Evolutionary conservation across 805 yeast genomes (phyloP).

Genomic region (Metschnikowia aberdeeniae): DNA sequence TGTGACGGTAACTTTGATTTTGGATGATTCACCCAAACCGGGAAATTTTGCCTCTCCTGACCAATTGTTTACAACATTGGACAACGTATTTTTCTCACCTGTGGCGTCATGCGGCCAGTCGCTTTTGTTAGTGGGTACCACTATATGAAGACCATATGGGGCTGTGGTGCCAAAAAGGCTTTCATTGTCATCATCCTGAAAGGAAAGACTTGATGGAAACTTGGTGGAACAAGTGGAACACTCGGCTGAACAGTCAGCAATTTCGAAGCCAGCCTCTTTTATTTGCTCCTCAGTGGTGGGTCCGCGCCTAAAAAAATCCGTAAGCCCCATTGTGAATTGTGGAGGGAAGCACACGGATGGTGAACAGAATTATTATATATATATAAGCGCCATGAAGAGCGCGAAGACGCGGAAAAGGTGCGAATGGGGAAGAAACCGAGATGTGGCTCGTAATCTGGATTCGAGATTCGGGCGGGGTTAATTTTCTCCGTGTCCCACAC

Average conservation of each 20-base stretch:
- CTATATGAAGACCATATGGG: conserved; percentile 64
- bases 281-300: conserved; percentile 13
- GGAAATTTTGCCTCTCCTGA: conserved; percentile 15
- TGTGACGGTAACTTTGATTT: conserved; percentile 50
- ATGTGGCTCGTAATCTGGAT: not conserved
- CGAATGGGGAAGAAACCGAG: not conserved
- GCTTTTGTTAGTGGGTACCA: conserved; percentile 77
- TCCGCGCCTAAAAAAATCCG: conserved; percentile 12
- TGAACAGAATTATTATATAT: not conserved
- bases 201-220: conserved; percentile 49
- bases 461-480: not conserved
- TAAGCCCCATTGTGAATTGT: conserved; percentile 11
- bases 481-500: not conserved
- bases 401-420: conserved; percentile 1
- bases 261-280: conserved; percentile 21
- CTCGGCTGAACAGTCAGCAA: conserved; percentile 48
- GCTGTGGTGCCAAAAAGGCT: conserved; percentile 66
- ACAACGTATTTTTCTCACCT: conserved; percentile 41
- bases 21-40: conserved; percentile 20
- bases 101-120: conserved; percentile 84
- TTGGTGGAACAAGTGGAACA: conserved; percentile 53
- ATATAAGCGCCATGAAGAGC: not conserved
- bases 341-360: not conserved
- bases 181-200: conserved; percentile 38
- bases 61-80: conserved; percentile 42